Percentiles rank a stretch among this genome's conserved stretches.
Conservation (phyloP, 495 filamentous ascomycete species). For the Wilcoxina mikolae region DNA sequence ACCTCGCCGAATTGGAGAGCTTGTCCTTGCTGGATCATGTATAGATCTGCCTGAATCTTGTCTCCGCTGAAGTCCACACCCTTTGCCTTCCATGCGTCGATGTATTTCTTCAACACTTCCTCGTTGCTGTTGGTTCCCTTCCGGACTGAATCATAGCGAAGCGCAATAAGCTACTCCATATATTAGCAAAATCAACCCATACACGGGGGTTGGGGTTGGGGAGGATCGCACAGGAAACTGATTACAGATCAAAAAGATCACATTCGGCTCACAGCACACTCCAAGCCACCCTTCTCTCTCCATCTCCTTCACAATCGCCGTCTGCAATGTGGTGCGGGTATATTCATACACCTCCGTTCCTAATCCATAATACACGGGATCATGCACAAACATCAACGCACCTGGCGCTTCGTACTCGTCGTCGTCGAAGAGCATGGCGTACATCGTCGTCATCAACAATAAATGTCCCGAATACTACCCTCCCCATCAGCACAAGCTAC, state of each 20-base stretch:
- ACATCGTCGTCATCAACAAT: slow-evolving; percentile 30
- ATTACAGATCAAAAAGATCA: slow-evolving; percentile 32
- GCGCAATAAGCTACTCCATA: slow-evolving; percentile 26
- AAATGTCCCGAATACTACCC: slow-evolving; percentile 31
- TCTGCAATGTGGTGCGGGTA: slow-evolving; percentile 20
- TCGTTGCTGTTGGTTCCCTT: slow-evolving; percentile 22
- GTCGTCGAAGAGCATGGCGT: slow-evolving; percentile 32
- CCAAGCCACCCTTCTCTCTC: slow-evolving; percentile 29
- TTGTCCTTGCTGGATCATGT: slow-evolving; percentile 19
- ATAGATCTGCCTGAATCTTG: slow-evolving; percentile 21
- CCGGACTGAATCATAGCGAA: slow-evolving; percentile 28
- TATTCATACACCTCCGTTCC: slow-evolving; percentile 30
- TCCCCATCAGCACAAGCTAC: slow-evolving; percentile 31
- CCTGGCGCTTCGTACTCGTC: slow-evolving; percentile 27
- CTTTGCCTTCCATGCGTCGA: slow-evolving; percentile 23
- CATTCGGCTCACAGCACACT: slow-evolving; percentile 32
- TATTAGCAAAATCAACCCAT: not conserved
- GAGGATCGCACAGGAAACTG: slow-evolving; percentile 27
- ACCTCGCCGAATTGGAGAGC: slow-evolving; percentile 6
- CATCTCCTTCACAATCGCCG: slow-evolving; percentile 30
- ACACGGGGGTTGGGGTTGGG: slow-evolving; percentile 1
- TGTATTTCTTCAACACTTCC: slow-evolving; percentile 27
- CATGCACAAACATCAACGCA: slow-evolving; percentile 27
- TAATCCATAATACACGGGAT: slow-evolving; percentile 31
- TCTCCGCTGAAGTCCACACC: slow-evolving; percentile 16